Percentiles rank a stretch among this genome's conserved stretches.
These are phyloP conservation scores for Carex cristatella DNA, from an alignment of 176 grass and related monocot genomes.

Conservation along the genomic window DNA sequence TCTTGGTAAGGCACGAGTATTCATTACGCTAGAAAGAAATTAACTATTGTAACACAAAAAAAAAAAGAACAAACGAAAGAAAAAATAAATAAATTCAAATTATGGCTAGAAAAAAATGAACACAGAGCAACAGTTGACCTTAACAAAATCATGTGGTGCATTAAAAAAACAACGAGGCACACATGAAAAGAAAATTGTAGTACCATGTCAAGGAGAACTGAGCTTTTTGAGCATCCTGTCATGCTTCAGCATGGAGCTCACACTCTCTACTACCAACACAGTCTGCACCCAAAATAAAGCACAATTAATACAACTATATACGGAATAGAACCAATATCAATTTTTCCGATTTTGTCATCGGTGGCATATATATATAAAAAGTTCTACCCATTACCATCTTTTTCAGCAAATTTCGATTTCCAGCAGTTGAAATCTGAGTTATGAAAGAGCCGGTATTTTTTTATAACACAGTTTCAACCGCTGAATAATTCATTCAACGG, in stretches of 20 bases:
- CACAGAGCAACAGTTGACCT: neutral
- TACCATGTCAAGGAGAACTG: constrained; percentile 24
- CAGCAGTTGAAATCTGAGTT: no score
- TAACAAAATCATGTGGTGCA: neutral
- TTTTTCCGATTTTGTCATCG: neutral
- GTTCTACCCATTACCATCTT: no score
- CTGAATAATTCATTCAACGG: no score
- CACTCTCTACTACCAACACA: constrained; percentile 65
- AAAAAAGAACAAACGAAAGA: neutral
- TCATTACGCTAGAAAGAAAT: neutral
- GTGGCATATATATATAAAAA: no score
- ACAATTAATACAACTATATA: constrained; percentile 6
- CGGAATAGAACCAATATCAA: neutral
- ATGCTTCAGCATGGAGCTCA: constrained; percentile 73
- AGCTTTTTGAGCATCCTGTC: constrained; percentile 70
- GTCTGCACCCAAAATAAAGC: constrained; percentile 50
- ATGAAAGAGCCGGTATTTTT: no score
- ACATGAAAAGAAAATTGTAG: neutral
- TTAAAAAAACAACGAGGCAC: neutral
- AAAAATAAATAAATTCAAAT: neutral
- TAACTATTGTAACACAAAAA: neutral
- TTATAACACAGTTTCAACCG: no score
- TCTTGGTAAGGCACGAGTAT: neutral
- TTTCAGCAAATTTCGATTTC: no score
- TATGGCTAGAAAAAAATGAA: neutral